A percentile compares a stretch with the other conserved stretches of the same genome.
Conservation (phyloP, 208 protist species). For the Endotrypanum monterogeii region DNA sequence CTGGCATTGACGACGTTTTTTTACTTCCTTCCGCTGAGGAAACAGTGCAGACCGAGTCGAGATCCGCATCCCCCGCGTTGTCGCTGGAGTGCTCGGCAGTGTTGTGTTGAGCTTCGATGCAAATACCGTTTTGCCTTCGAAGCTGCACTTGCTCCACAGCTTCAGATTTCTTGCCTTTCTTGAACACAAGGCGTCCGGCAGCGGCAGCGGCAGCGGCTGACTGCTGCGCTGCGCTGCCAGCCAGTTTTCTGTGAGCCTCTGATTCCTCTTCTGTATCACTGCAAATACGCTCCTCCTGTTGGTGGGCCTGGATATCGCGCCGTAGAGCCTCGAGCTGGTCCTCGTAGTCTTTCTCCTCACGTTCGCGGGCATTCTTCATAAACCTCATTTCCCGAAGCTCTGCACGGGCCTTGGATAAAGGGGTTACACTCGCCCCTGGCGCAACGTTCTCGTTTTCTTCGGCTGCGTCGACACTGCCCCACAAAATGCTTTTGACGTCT, state of each 20-base stretch:
- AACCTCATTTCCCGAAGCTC: conserved; percentile 85
- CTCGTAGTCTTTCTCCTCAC: conserved; percentile 59
- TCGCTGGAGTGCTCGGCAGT: conserved; percentile 10
- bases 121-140: conserved; percentile 46
- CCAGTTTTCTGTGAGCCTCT: neutral
- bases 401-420: conserved; percentile 64
- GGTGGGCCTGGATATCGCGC: conserved; percentile 55
- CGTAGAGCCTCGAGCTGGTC: conserved; percentile 57
- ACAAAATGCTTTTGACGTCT: conserved; percentile 51
- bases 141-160: conserved; percentile 55
- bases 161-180: conserved; percentile 23
- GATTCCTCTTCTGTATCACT: neutral
- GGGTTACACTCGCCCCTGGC: conserved; percentile 21
- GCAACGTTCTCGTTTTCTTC: conserved; percentile 12
- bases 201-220: conserved; percentile 8
- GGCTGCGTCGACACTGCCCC: conserved; percentile 32
- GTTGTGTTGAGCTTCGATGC: conserved; percentile 17
- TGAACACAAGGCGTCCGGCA: conserved; percentile 23
- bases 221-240: neutral
- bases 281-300: conserved; percentile 23
- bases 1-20: neutral
- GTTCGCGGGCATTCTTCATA: conserved; percentile 80
- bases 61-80: conserved; percentile 12
- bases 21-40: conserved; percentile 1
- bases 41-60: conserved; percentile 9